Percentiles rank a stretch among this genome's conserved stretches.
These are phyloP conservation scores for Nicotiana obtusifolia DNA, from an alignment of 257 asterid genomes.

Conservation along the genomic window DNA sequence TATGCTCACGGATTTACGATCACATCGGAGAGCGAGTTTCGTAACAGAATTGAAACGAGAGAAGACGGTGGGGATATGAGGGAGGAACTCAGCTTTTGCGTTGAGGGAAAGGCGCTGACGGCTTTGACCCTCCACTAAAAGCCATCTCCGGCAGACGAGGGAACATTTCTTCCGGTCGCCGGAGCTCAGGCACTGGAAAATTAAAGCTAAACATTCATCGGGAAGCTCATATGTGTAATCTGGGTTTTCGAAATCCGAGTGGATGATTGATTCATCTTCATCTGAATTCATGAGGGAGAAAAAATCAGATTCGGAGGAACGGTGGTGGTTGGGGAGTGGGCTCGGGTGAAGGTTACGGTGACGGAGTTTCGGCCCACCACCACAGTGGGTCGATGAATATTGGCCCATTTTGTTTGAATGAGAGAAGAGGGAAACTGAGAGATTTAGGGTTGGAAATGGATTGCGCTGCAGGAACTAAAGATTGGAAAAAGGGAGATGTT, in stretches of 20 bases:
- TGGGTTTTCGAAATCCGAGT: conserved; percentile 1
- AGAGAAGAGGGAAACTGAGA: background rate
- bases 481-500: background rate
- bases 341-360: conserved; percentile 1
- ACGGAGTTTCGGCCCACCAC: conserved; percentile 13
- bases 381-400: conserved; percentile 24
- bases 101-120: conserved; percentile 63
- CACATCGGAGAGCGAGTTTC: conserved; percentile 72
- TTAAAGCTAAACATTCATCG: conserved; percentile 65
- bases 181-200: conserved; percentile 67
- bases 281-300: conserved; percentile 20
- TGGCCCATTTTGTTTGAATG: conserved; percentile 21
- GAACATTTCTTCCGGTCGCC: conserved; percentile 64
- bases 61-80: conserved; percentile 38
- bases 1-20: conserved; percentile 55
- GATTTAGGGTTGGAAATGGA: background rate
- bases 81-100: conserved; percentile 37
- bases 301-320: conserved; percentile 10
- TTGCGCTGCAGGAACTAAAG: background rate
- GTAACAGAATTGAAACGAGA: conserved; percentile 64
- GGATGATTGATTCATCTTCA: conserved; percentile 11
- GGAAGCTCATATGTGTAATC: conserved; percentile 60
- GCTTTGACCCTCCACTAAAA: conserved; percentile 65
- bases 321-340: conserved; percentile 6
- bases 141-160: conserved; percentile 66